phyloP scores from a whole-genome alignment of 495 filamentous ascomycete species.

The Tuber aestivum region DNA sequence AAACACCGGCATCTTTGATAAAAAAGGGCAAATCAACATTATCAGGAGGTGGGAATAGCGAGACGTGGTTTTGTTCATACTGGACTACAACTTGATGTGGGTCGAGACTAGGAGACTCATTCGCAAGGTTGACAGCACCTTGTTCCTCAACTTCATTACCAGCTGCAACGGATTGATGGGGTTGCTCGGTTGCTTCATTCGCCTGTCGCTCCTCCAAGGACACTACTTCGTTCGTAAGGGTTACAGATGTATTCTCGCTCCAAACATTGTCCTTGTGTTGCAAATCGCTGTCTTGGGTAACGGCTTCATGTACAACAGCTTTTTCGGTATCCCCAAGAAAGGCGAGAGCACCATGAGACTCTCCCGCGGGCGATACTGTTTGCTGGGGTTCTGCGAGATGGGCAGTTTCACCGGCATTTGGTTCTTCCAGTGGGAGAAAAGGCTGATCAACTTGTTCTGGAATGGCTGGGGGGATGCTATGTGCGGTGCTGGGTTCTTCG shows the following conservation, averaged over 20 bases:
- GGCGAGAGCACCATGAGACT: neutral
- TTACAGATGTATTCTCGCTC: slow-evolving; percentile 36
- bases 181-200: slow-evolving; percentile 16
- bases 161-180: slow-evolving; percentile 11
- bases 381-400: neutral
- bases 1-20: slow-evolving; percentile 32
- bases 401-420: neutral
- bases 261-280: slow-evolving; percentile 27
- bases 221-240: slow-evolving; percentile 29
- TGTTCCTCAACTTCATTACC: slow-evolving; percentile 16
- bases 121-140: slow-evolving; percentile 11
- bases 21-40: slow-evolving; percentile 36
- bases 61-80: slow-evolving; percentile 36
- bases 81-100: slow-evolving; percentile 38
- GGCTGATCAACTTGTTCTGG: neutral
- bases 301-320: neutral
- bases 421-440: neutral
- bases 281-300: slow-evolving; percentile 24
- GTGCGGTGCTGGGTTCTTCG: neutral
- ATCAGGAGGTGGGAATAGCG: slow-evolving; percentile 34
- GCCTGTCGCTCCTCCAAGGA: slow-evolving; percentile 28
- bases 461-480: neutral
- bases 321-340: neutral
- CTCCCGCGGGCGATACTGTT: neutral
- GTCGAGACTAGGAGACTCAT: slow-evolving; percentile 20